Evolutionary conservation across 73 alveolate genomes (phyloP), one percentile per base, ranked within the genome.

Genomic region (Durusdinium trenchii): DNA sequence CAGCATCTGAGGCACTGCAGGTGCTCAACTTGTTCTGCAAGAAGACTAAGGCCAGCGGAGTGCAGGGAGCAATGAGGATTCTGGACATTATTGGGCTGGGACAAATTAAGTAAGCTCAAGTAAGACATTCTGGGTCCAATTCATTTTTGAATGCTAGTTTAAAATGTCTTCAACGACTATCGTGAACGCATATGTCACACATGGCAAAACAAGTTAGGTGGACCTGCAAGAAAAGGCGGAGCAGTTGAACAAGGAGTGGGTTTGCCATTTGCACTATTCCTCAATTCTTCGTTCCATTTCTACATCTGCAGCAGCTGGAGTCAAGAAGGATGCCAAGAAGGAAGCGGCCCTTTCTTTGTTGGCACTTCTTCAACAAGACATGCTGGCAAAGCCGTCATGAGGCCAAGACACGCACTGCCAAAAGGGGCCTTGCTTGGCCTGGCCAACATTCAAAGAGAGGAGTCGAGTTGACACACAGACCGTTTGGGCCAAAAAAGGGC

Each of bases 11-110:
- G 28, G 98, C 90, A 32, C 32, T 71, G 35, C 82, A 28, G 40
- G 46, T 38, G 35, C 73, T 92, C 79, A 92, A 92, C n/a, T 36
- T 92, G 81, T 92, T n/a, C 36, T 92, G 98, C 98, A 92, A 71
- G 79, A 92, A 92, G 98, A 71, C 98, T 48, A 92, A 92, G 48
- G 94, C 43, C 64, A 54, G 20, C 28, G 64, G 28, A 54, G 64
- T 9, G 64, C 64, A 12, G 64, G 28, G 64, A 20, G 64, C 28
- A 12, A 12, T 9, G 64, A 12, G 9, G 64, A 54, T 54, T 54
- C 20, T 54, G 64, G 20, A 20, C 64, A 9, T 54, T 12, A 54
- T 54, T 54, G 64, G 64, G 64, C 64, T 9, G 64, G n/a, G n/a
- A n/a, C n/a, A n/a, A 12, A 12, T 54, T 54, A 12, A 20, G 28